A percentile compares a stretch with the other conserved stretches of the same genome.
phyloP scores from a whole-genome alignment of 1,284 basidiomycete genomes.

The Cryptococcus sp. region DNA sequence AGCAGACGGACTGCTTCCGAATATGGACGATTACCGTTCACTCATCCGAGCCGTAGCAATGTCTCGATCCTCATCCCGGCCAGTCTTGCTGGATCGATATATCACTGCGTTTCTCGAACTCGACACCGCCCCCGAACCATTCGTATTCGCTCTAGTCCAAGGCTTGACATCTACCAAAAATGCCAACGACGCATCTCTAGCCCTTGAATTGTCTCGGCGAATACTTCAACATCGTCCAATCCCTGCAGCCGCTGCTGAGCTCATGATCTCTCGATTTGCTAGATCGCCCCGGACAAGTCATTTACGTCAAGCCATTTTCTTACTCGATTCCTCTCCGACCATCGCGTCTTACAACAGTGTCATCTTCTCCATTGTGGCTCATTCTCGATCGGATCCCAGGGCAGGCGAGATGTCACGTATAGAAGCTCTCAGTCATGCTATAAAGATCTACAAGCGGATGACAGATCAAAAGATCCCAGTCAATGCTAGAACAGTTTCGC shows the following conservation, averaged over 20 bases:
- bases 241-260: constrained; percentile 6
- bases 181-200: constrained; percentile 24
- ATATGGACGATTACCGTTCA: constrained; percentile 12
- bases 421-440: constrained; percentile 14
- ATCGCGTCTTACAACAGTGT: constrained; percentile 13
- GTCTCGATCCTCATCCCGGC: constrained; percentile 16
- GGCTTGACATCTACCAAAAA: constrained; percentile 17
- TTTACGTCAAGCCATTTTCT: constrained; percentile 10
- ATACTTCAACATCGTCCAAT: constrained; percentile 10
- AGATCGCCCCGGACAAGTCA: constrained; percentile 9
- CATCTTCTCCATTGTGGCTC: constrained; percentile 13
- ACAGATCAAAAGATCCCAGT: constrained; percentile 9
- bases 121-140: constrained; percentile 5
- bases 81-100: constrained; percentile 37
- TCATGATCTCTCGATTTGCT: constrained; percentile 15
- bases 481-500: constrained; percentile 13
- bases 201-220: constrained; percentile 19
- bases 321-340: constrained; percentile 1
- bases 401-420: constrained; percentile 1
- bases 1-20: constrained; percentile 25
- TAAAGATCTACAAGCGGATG: constrained; percentile 25
- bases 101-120: constrained; percentile 35
- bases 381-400: neutral
- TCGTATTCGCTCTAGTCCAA: constrained; percentile 25
- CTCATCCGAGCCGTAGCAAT: constrained; percentile 26